Percentiles rank a stretch among this genome's conserved stretches.
Conservation (phyloP, 2,329 filamentous ascomycete species). For the Neopestalotiopsis sp. region DNA sequence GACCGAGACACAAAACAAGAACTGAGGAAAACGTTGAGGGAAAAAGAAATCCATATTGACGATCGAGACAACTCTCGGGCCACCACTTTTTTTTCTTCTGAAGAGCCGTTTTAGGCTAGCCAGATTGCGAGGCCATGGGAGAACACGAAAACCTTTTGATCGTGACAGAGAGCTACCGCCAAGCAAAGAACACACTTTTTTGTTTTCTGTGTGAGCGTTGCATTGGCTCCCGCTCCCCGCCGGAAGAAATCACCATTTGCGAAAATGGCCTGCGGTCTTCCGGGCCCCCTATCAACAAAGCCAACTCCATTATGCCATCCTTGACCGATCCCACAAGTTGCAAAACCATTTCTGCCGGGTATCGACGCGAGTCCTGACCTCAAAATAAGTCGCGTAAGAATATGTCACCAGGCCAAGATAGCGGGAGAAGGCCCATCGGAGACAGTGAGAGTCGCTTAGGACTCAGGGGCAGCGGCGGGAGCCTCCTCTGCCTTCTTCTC, state of each 20-base stretch:
- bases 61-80: slow-evolving; percentile 16
- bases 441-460: slow-evolving; percentile 48
- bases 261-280: slow-evolving; percentile 37
- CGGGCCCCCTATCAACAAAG: slow-evolving; percentile 33
- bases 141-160: slow-evolving; percentile 17
- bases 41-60: slow-evolving; percentile 20
- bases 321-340: slow-evolving; percentile 37
- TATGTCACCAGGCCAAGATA: slow-evolving; percentile 8
- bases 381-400: slow-evolving; percentile 12
- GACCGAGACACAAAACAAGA: slow-evolving; percentile 16
- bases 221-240: slow-evolving; percentile 23
- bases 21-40: slow-evolving; percentile 15
- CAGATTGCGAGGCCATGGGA: slow-evolving; percentile 5
- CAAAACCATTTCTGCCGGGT: slow-evolving; percentile 38
- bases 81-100: slow-evolving; percentile 8
- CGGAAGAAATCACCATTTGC: slow-evolving; percentile 30
- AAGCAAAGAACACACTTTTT: slow-evolving; percentile 32
- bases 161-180: slow-evolving; percentile 34
- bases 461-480: slow-evolving; percentile 53
- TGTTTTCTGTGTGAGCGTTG: slow-evolving; percentile 30
- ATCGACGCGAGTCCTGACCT: slow-evolving; percentile 29
- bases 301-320: slow-evolving; percentile 36
- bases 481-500: slow-evolving; percentile 64
- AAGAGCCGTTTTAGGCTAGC: slow-evolving; percentile 11
- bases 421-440: slow-evolving; percentile 4